phyloP scores from a whole-genome alignment of 2,329 filamentous ascomycete genomes.

The Zopfia rhizophila region DNA sequence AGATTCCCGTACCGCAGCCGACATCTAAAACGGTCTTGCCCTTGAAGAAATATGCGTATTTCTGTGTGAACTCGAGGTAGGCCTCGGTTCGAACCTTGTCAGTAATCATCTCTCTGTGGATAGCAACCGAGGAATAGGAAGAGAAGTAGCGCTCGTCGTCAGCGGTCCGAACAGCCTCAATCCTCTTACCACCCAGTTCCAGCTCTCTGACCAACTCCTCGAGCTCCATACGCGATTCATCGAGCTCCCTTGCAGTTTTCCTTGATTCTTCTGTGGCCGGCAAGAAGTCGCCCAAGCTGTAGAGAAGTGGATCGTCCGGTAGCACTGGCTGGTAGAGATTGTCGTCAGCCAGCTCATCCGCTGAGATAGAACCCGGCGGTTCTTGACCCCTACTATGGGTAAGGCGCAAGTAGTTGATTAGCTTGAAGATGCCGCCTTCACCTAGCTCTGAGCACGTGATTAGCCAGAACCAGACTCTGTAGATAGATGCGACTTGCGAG shows the following conservation, averaged over 20 bases:
- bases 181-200: conserved; percentile 54
- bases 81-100: conserved; percentile 88
- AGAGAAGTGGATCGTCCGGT: conserved; percentile 88
- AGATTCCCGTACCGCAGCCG: conserved; percentile 82
- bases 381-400: conserved; percentile 51
- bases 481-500: conserved; percentile 29
- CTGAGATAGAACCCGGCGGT: conserved; percentile 61
- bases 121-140: conserved; percentile 74
- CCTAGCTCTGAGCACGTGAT: conserved; percentile 40
- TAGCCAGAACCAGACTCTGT: conserved; percentile 28
- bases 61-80: conserved; percentile 95
- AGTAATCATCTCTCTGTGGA: conserved; percentile 96
- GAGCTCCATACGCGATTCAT: conserved; percentile 36
- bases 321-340: conserved; percentile 84
- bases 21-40: conserved; percentile 91
- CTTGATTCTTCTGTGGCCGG: conserved; percentile 31
- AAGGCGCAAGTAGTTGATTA: conserved; percentile 62
- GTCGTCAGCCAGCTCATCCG: conserved; percentile 75
- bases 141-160: conserved; percentile 70
- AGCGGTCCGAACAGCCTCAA: conserved; percentile 41
- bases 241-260: conserved; percentile 40
- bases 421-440: conserved; percentile 45
- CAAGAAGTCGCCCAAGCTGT: conserved; percentile 82
- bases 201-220: conserved; percentile 47
- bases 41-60: conserved; percentile 86